Evolutionary conservation across 176 grass and related monocot genomes (phyloP).

Genomic region (sorghum (Sorghum bicolor)): Sorghum_bicolor_NCBIv3 NC_012870.2:5968001-5968500

Average conservation of each 20-base stretch:
- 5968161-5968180: not conserved
- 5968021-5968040: no score
- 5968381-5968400: not conserved
- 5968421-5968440: conserved; percentile 96
- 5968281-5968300: not conserved
- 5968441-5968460: conserved; percentile 93
- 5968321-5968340: not conserved
- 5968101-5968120: no score
- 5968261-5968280: not conserved
- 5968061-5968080: no score
- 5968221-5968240: not conserved
- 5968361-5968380: not conserved
- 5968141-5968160: not conserved
- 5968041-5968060: no score
- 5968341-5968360: conserved; percentile 13
- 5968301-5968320: not conserved
- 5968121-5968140: not conserved
- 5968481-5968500: conserved; percentile 91
- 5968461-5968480: conserved; percentile 81
- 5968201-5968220: not conserved
- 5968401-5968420: conserved; percentile 20
- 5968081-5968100: no score
- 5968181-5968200: not conserved
- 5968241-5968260: not conserved
- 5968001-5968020: no score